These are phyloP conservation scores for Bipolaris victoriae DNA, from an alignment of 2,329 filamentous ascomycete genomes.

Conservation along the genomic window DNA sequence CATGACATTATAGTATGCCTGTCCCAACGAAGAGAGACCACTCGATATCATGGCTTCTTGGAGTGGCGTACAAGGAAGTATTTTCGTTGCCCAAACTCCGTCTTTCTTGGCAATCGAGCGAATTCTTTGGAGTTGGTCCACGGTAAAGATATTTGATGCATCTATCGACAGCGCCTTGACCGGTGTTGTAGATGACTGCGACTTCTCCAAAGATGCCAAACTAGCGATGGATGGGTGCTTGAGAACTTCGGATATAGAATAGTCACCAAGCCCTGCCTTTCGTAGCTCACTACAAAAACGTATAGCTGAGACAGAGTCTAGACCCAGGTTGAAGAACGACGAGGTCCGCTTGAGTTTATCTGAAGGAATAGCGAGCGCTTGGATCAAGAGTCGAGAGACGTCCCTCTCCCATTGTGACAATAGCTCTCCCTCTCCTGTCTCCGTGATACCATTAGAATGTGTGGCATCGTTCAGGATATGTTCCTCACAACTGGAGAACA, in stretches of 20 bases:
- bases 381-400: slow-evolving; percentile 63
- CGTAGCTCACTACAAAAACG: slow-evolving; percentile 66
- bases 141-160: slow-evolving; percentile 21
- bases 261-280: slow-evolving; percentile 51
- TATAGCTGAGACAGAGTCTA: slow-evolving; percentile 86
- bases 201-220: slow-evolving; percentile 52
- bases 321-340: slow-evolving; percentile 76
- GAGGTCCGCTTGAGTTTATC: slow-evolving; percentile 65
- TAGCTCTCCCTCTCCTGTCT: slow-evolving; percentile 46
- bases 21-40: slow-evolving; percentile 49
- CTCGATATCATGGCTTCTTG: slow-evolving; percentile 86
- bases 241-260: slow-evolving; percentile 74
- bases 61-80: slow-evolving; percentile 83
- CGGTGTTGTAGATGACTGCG: background rate
- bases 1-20: slow-evolving; percentile 75
- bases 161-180: background rate
- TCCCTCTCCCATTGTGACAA: slow-evolving; percentile 63
- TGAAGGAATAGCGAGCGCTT: slow-evolving; percentile 55
- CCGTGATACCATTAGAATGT: slow-evolving; percentile 38
- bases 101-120: slow-evolving; percentile 15
- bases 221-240: slow-evolving; percentile 69
- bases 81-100: slow-evolving; percentile 53
- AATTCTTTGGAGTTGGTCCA: slow-evolving; percentile 23
- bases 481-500: slow-evolving; percentile 56
- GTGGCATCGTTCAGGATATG: slow-evolving; percentile 54